Base-by-base conservation (phyloP, 2,329 filamentous ascomycete genomes). In the Xylaria sp. region DNA sequence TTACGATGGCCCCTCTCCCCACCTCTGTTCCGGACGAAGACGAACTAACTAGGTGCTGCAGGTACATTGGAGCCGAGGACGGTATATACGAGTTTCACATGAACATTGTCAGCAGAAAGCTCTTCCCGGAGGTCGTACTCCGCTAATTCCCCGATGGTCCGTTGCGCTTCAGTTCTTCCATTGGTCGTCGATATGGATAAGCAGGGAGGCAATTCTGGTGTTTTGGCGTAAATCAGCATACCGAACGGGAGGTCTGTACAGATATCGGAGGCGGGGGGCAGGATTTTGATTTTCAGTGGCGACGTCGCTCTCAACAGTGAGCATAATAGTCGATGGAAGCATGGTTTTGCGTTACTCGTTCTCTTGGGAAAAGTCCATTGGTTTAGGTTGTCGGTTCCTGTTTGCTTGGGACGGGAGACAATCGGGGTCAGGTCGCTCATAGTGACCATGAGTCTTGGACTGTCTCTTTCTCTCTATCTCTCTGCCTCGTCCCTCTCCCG, bases 81-180 rank as follows among this genome's bases (percentile, higher is more conserved):
- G 92, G 92, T 65, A 91, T 94, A 63, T 93, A 93, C 75, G 91
- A 94, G 80, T 88, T 93, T 74, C 86, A 85, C 40, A 85, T 94
- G 71, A 90, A 93, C 76, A 74, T 90, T 21, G 83, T 87, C 58
- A 84, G 82, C 65, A 84, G 92, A 68, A 92, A 89, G 78, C 81
- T 85, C 37, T 86, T 84, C 70, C 87, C 89, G 1, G 86, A 85
- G 70, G 80, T 89, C 71, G 82, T 82, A 51, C 80, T 87, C 78
- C 84, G 86, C 69, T 90, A 73, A 37, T 35, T 9, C 32, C 32
- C 23, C 42, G 61, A 42, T 54, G 13, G 25, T 32, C 6, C 21
- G n/a, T 10, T 9, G 5, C 21, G 29, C 25, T 23, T 61, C 35
- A 16, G 29, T 44, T 69, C 23, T 60, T 23, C 29, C 42, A 59